Base-by-base conservation (phyloP, 1,139 yeast genomes). In the Suhomyces atakaporum region DNA sequence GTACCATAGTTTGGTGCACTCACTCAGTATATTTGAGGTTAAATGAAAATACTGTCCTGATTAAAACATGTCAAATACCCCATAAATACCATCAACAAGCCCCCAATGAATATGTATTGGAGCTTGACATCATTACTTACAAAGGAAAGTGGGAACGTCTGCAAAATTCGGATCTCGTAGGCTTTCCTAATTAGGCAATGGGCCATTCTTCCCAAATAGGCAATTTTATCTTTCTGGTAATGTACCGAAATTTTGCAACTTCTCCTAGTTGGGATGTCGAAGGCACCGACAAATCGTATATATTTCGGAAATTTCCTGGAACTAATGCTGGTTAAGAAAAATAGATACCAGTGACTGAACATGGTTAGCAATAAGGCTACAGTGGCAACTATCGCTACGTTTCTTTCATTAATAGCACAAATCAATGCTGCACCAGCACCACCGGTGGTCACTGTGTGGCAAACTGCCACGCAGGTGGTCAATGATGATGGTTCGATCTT, bases 391-490 rank as follows among this genome's bases (percentile, higher is more conserved):
- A 11, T 33, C 10, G 14, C 36, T 24, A 21, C 36, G 29, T 26
- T 31, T 25, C 20, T 29, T 16, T 18, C 36, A 5, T 33, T 44
- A 23, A 36, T 30, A 10, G 36, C 40, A 33, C 38, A 33, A 11
- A 42, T 35, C 16, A 20, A 38, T 19, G 47, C 45, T 13, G 50
- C 50, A 4, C 67, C 69, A 3, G 54, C 54, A 7, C 40, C 60
- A 15, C 35, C 21, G 10, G 38, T 33, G 25, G 35, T 36, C 8
- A 39, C 39, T 11, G 36, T 36, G n/a, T 31, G 16, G 27, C 36
- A 36, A 16, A 36, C 39, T 7, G 33, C 35, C 30, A 36, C 39
- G 16, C 25, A 36, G 15, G 25, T 35, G 18, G 9, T 36, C 22
- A 20, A 36, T 18, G 36, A 25, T n/a, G 33, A 27, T 18, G 36